A percentile compares a stretch with the other conserved stretches of the same genome.
phyloP scores from a whole-genome alignment of 1,284 basidiomycete species.

The Irpex sp. region DNA sequence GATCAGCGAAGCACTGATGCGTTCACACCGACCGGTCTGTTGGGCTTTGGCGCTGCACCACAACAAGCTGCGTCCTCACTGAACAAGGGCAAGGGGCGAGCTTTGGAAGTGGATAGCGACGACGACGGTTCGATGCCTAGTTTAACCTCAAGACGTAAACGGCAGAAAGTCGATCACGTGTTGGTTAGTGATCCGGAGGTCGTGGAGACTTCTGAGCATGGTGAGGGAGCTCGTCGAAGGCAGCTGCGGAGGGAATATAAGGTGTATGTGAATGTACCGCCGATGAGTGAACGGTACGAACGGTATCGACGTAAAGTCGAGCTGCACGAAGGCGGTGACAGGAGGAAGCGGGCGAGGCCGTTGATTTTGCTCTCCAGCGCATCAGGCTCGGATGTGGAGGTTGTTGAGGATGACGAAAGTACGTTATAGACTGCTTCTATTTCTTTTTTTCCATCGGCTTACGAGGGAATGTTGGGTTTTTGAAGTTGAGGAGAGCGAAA shows the following conservation, averaged over 20 bases:
- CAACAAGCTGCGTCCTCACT: neutral
- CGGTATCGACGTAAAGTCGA: neutral
- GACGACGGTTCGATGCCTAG: neutral
- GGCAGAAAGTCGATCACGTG: neutral
- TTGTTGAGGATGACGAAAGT: neutral
- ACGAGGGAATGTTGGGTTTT: neutral
- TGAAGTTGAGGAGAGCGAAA: neutral
- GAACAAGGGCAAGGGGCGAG: constrained; percentile 6
- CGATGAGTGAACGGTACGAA: neutral
- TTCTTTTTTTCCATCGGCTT: neutral
- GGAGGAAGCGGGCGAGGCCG: neutral
- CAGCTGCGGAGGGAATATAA: neutral
- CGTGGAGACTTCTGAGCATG: constrained; percentile 7
- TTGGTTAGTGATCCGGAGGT: constrained; percentile 1
- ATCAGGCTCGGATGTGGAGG: neutral
- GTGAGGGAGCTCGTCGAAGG: neutral
- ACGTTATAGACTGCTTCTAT: neutral
- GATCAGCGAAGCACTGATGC: neutral
- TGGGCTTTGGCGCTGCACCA: neutral
- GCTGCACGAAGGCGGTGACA: neutral
- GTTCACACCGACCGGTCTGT: constrained; percentile 10
- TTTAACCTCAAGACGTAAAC: constrained; percentile 1
- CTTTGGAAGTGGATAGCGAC: neutral
- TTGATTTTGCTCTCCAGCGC: neutral
- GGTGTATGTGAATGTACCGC: constrained; percentile 16